A percentile compares a stretch with the other conserved stretches of the same genome.
Evolutionary conservation across 192 early-diverging fungal species (phyloP).

Genomic region (Chytriomyces sp.): DNA sequence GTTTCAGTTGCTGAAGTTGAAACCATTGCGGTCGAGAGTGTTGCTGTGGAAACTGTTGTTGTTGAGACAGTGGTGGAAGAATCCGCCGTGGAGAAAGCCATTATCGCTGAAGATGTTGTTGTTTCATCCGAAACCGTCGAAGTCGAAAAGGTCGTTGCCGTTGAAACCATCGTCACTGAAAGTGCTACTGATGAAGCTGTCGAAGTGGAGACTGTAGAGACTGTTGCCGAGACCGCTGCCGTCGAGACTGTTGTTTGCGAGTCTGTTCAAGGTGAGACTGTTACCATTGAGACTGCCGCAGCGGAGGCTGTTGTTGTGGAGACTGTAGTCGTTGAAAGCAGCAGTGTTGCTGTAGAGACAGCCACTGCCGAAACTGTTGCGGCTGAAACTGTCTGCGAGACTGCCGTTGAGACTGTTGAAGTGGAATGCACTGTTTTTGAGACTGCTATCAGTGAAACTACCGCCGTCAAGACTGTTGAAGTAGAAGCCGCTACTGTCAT

Average conservation of each 20-base stretch:
- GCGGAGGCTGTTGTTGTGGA: background rate
- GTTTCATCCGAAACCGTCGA: background rate
- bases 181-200: background rate
- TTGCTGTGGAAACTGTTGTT: background rate
- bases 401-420: constrained; percentile 10
- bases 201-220: background rate
- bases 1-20: background rate
- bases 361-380: background rate
- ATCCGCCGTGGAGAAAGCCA: background rate
- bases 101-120: too few species aligned
- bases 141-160: background rate
- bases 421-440: background rate
- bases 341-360: background rate
- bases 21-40: background rate
- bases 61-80: background rate
- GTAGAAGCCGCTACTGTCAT: background rate
- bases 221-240: background rate
- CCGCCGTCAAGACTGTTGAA: constrained; percentile 9
- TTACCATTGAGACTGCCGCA: background rate
- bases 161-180: background rate
- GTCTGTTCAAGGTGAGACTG: background rate
- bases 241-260: background rate
- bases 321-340: background rate
- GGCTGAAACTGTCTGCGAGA: background rate
- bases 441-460: background rate